These are phyloP conservation scores for Saccharomycopsis olivae DNA, from an alignment of 805 yeast species.

Conservation along the genomic window DNA sequence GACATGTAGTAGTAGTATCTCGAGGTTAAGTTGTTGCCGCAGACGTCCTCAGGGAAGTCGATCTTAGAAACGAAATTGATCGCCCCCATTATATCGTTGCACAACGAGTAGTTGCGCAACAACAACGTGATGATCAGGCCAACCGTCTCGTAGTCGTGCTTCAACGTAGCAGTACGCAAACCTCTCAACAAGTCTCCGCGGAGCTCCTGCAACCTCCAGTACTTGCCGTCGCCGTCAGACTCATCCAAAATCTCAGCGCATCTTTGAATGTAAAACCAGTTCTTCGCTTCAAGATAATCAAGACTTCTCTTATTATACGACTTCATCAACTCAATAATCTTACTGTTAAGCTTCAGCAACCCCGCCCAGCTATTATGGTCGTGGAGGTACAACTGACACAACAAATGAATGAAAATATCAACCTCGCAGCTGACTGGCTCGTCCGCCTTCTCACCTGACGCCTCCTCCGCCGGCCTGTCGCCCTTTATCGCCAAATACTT, in stretches of 20 bases:
- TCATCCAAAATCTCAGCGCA: constrained; percentile 50
- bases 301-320: constrained; percentile 70
- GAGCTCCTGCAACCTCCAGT: no score
- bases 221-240: constrained; percentile 19
- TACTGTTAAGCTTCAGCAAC: constrained; percentile 43
- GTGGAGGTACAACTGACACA: constrained; percentile 66
- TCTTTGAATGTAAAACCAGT: constrained; percentile 86
- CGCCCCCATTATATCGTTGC: constrained; percentile 81
- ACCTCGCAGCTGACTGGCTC: constrained; percentile 58
- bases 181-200: constrained; percentile 64
- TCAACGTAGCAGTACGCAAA: constrained; percentile 77
- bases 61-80: constrained; percentile 81
- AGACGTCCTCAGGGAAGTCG: constrained; percentile 76
- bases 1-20: constrained; percentile 88
- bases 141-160: constrained; percentile 87
- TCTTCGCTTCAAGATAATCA: constrained; percentile 78
- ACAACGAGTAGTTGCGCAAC: constrained; percentile 65
- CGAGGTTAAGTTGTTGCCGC: constrained; percentile 81
- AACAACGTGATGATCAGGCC: constrained; percentile 81
- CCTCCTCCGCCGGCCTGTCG: constrained; percentile 23
- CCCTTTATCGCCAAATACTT: constrained; percentile 30
- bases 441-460: constrained; percentile 18
- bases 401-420: constrained; percentile 66
- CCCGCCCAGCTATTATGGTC: constrained; percentile 44
- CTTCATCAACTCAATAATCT: constrained; percentile 39